These are phyloP conservation scores for Rhizoclosmatium globosum DNA, from an alignment of 192 early-diverging fungal genomes.

Conservation along the genomic window DNA sequence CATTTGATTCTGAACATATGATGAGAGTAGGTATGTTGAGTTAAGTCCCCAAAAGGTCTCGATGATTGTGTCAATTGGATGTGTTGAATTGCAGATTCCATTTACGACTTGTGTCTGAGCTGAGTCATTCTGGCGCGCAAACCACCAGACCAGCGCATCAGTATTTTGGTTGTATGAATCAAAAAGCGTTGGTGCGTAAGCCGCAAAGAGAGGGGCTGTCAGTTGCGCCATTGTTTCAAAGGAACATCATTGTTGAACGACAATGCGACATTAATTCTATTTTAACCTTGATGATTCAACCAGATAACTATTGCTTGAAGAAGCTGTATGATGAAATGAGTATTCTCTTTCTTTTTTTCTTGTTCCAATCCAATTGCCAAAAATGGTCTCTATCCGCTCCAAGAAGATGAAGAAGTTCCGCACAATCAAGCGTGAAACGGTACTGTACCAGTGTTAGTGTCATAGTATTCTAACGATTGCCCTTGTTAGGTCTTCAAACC, in stretches of 20 bases:
- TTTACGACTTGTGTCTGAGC: background rate
- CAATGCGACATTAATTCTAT: too few relatives aligned
- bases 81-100: background rate
- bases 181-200: background rate
- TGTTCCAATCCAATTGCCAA: background rate
- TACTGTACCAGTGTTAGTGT: background rate
- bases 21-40: background rate
- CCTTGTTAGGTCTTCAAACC: slow-evolving; percentile 33
- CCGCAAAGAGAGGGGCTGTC: background rate
- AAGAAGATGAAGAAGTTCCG: slow-evolving; percentile 30
- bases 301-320: too few relatives aligned
- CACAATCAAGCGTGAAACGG: slow-evolving; percentile 31
- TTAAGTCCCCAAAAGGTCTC: background rate
- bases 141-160: background rate
- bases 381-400: slow-evolving; percentile 36
- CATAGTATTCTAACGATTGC: background rate
- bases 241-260: too few relatives aligned
- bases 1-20: background rate
- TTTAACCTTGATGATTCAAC: too few relatives aligned
- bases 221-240: background rate
- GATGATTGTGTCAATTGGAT: background rate
- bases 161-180: background rate
- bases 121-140: background rate
- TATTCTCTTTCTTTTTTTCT: slow-evolving; percentile 35
- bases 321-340: too few relatives aligned